Evolutionary conservation across 805 yeast genomes (phyloP).

Genomic region (Saccharomycopsis sp.): DNA sequence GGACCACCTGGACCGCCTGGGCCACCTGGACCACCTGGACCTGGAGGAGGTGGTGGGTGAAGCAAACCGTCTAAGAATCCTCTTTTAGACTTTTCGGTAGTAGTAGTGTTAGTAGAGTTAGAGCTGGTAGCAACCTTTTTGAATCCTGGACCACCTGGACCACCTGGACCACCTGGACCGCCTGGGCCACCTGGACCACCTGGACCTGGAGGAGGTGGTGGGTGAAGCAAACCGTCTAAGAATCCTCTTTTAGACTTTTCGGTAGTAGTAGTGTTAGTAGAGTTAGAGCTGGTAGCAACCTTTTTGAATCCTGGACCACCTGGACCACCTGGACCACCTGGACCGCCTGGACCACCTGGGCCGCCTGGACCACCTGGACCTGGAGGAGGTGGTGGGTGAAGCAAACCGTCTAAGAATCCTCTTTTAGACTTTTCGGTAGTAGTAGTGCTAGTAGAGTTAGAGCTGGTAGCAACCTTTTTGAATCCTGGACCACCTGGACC

Average conservation of each 20-base stretch:
- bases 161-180: background rate
- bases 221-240: background rate
- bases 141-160: background rate
- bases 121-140: background rate
- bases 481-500: background rate
- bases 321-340: background rate
- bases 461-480: background rate
- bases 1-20: background rate
- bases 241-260: constrained; percentile 3
- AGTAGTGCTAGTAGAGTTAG: constrained; percentile 1
- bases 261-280: constrained; percentile 1
- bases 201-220: background rate
- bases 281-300: background rate
- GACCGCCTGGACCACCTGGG: background rate
- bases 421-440: constrained; percentile 2
- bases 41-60: background rate
- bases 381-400: background rate
- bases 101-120: constrained; percentile 1
- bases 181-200: background rate
- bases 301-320: background rate
- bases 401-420: background rate
- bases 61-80: background rate
- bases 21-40: background rate
- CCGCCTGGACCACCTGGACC: background rate
- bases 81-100: constrained; percentile 2